These are phyloP conservation scores for Ogataea corticis DNA, from an alignment of 805 yeast species.

Conservation along the genomic window DNA sequence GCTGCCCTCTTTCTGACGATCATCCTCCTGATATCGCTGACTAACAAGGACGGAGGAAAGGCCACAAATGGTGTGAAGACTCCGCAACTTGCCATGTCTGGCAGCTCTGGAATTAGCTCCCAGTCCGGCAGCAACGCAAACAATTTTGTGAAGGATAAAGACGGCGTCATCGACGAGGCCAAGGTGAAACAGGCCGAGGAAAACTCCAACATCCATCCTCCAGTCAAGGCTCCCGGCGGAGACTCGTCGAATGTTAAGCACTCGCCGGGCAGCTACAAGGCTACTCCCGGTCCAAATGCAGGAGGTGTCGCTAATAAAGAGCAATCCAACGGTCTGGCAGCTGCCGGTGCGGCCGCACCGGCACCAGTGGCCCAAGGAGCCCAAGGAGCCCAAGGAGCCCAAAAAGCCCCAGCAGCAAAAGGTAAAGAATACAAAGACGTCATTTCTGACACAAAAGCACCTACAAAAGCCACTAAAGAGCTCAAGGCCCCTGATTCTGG, in stretches of 20 bases:
- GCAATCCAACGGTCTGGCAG: constrained; percentile 5
- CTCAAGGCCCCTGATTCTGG: neutral
- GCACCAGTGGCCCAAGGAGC: neutral
- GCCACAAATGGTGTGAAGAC: constrained; percentile 10
- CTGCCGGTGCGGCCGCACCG: neutral
- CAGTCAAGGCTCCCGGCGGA: constrained; percentile 25
- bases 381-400: too few relatives aligned
- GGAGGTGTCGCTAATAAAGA: constrained; percentile 17
- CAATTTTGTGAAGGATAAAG: constrained; percentile 32
- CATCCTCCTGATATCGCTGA: constrained; percentile 37
- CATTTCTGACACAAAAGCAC: neutral
- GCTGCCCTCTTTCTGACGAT: constrained; percentile 41
- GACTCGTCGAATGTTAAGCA: constrained; percentile 6
- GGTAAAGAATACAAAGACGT: neutral
- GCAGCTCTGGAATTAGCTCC: constrained; percentile 12
- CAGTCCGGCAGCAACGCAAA: constrained; percentile 28
- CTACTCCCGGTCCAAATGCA: constrained; percentile 4
- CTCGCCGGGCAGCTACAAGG: neutral
- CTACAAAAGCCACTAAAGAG: neutral
- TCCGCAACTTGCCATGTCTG: constrained; percentile 8
- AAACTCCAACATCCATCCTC: constrained; percentile 21
- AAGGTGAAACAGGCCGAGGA: constrained; percentile 42
- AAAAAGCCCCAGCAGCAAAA: neutral
- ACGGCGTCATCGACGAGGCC: constrained; percentile 42
- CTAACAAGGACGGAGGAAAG: constrained; percentile 17